Evolutionary conservation across 2,329 filamentous ascomycete genomes (phyloP).

Genomic region (Cladosporium velox): DNA sequence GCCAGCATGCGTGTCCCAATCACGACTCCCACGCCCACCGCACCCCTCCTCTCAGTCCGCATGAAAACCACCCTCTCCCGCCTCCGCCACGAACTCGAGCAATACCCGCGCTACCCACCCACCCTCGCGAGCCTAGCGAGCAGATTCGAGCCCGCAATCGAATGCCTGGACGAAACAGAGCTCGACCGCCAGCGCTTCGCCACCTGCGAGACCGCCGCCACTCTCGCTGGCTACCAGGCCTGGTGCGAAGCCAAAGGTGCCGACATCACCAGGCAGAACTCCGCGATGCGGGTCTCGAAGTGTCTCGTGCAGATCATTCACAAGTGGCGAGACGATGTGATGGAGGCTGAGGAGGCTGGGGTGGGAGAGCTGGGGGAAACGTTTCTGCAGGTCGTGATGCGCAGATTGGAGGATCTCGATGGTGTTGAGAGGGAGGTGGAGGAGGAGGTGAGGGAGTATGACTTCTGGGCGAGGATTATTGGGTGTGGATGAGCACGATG

Average conservation of each 20-base stretch:
- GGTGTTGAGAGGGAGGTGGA: neutral
- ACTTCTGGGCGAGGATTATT: neutral
- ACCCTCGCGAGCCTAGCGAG: neutral
- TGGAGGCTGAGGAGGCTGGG: neutral
- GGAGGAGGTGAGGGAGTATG: neutral
- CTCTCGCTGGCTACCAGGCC: neutral
- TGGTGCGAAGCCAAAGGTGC: neutral
- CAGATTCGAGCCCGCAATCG: slow-evolving; percentile 3
- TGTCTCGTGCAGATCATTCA: neutral
- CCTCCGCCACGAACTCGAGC: neutral
- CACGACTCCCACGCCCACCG: neutral
- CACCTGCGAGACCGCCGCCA: neutral
- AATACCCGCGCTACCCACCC: neutral
- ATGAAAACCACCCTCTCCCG: neutral
- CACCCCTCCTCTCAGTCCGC: slow-evolving; percentile 9
- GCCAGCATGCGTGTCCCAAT: neutral
- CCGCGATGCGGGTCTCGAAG: neutral
- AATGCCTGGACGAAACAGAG: neutral
- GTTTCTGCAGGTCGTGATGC: neutral
- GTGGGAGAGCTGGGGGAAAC: neutral
- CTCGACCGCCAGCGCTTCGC: neutral
- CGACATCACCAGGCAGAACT: neutral
- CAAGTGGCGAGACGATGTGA: neutral
- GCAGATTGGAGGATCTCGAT: slow-evolving; percentile 7
- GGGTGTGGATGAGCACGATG: neutral